phyloP scores from a whole-genome alignment of 2,329 filamentous ascomycete genomes.

The Nemania sp. region DNA sequence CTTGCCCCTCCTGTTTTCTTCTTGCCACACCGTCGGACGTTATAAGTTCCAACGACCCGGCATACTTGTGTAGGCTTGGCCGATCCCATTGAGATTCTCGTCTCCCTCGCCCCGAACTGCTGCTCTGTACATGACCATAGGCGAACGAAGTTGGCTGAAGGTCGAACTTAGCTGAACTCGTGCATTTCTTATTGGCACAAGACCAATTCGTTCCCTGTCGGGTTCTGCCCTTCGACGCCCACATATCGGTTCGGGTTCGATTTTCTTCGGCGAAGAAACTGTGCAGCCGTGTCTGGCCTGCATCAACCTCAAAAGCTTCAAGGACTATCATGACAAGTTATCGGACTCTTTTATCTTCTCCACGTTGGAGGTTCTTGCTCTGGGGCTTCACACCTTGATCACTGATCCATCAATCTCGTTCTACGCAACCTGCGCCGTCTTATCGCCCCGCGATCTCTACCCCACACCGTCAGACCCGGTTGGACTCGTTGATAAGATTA shows the following conservation, averaged over 20 bases:
- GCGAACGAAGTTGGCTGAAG: conserved; percentile 19
- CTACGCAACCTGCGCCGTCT: conserved; percentile 29
- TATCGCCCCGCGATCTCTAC: conserved; percentile 40
- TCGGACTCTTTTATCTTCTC: conserved; percentile 47
- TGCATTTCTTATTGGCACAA: conserved; percentile 16
- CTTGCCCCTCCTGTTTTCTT: conserved; percentile 23
- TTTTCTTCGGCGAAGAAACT: conserved; percentile 36
- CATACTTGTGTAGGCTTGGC: conserved; percentile 16
- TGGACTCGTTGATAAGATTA: conserved; percentile 38
- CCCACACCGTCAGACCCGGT: conserved; percentile 38
- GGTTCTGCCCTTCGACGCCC: conserved; percentile 21
- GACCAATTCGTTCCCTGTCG: conserved; percentile 17
- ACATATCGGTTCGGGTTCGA: conserved; percentile 15
- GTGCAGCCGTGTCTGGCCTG: conserved; percentile 38
- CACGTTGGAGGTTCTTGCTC: conserved; percentile 51
- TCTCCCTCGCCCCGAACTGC: conserved; percentile 25
- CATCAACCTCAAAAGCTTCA: conserved; percentile 32
- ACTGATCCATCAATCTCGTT: conserved; percentile 24
- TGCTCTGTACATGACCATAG: conserved; percentile 25
- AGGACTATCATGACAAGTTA: conserved; percentile 54
- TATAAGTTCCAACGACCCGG: conserved; percentile 29
- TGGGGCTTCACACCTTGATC: conserved; percentile 50
- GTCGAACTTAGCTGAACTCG: conserved; percentile 21
- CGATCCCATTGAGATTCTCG: conserved; percentile 25
- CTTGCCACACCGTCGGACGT: conserved; percentile 27